Evolutionary conservation across 108 stramenopile species (phyloP), one percentile per base, ranked within the genome.

Genomic region (Cyclotella choctawhatcheeana): DNA sequence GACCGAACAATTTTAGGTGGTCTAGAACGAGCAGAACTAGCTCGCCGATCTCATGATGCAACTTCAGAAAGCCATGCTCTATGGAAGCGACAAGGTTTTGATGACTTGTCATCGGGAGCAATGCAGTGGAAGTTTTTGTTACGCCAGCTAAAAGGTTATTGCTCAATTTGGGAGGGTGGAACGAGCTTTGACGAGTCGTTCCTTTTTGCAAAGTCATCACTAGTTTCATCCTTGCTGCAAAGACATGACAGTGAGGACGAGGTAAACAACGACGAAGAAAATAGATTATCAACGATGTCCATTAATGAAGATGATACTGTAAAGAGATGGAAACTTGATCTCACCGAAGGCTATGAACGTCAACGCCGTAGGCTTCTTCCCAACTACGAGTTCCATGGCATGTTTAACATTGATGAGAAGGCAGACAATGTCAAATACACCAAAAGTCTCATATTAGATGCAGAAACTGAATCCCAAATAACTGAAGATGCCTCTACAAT

Each of bases 1-100:
- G 93, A 94, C 69, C 77, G 88, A 53, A 91, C 91, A 8, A 91
- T 94, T 52, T 45, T 88, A 13, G 89, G 93, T 31, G 89, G 89
- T 44, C 44, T 92, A 17, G 89, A 89, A 56, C 78, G 93, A 22
- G 81, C 91, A 0, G 89, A 89, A 44, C 82, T 92, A 64, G 83
- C 84, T 21, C 87, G 87, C 32, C 72, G 79, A 26, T 89, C 82
- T 31, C 82, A 86, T 61, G 89, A 92, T 35, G 82, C 85, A 64
- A 93, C 91, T 31, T 74, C 78, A 37, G 92, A 93, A 51, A 85
- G 81, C 64, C 95, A 96, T 51, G 71, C 82, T 50, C 79, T 89
- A 30, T 96, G 95, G 95, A 96, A 93, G 65, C 71, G 90, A 18
- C 92, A 92, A 69, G 95, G 95, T 10, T 91, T 93, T 64, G 95